Evolutionary conservation across 1,284 basidiomycete genomes (phyloP).

Genomic region (Schizophyllum amplum): DNA sequence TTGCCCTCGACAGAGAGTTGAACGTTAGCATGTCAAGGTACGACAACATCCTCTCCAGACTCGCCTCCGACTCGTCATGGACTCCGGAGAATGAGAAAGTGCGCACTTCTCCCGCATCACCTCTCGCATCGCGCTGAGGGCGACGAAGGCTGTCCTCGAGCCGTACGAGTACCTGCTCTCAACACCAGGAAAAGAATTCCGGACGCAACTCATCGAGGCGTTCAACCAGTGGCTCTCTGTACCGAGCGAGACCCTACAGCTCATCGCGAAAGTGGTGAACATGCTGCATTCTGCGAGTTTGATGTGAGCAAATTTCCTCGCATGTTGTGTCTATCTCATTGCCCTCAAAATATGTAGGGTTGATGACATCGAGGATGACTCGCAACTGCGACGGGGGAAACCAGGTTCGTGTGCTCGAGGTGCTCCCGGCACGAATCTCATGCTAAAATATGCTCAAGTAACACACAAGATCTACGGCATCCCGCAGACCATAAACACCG

Average conservation of each 20-base stretch:
- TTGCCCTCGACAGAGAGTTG: no score
- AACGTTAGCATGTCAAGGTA: conserved; percentile 14
- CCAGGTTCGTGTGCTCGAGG: conserved; percentile 49
- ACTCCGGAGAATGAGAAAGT: conserved; percentile 20
- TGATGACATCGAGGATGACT: conserved; percentile 97
- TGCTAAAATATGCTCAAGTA: conserved; percentile 32
- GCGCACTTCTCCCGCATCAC: neutral
- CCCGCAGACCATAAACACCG: conserved; percentile 94
- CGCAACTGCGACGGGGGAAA: conserved; percentile 80
- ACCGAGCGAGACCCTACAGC: conserved; percentile 57
- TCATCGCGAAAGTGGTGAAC: conserved; percentile 77
- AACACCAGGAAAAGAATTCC: conserved; percentile 91
- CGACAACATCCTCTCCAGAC: conserved; percentile 19
- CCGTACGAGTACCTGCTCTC: conserved; percentile 85
- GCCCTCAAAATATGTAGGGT: conserved; percentile 42
- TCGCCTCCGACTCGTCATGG: conserved; percentile 18
- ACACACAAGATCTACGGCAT: conserved; percentile 94
- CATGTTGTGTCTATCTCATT: conserved; percentile 8
- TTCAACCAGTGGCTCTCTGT: conserved; percentile 94
- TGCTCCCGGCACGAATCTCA: neutral
- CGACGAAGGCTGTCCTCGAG: conserved; percentile 64
- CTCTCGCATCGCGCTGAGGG: neutral
- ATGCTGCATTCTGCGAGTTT: conserved; percentile 95
- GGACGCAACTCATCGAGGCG: conserved; percentile 83
- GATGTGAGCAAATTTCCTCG: conserved; percentile 46